Base-by-base conservation (phyloP, 2,329 filamentous ascomycete species). In the Pseudonectria buxi region DNA sequence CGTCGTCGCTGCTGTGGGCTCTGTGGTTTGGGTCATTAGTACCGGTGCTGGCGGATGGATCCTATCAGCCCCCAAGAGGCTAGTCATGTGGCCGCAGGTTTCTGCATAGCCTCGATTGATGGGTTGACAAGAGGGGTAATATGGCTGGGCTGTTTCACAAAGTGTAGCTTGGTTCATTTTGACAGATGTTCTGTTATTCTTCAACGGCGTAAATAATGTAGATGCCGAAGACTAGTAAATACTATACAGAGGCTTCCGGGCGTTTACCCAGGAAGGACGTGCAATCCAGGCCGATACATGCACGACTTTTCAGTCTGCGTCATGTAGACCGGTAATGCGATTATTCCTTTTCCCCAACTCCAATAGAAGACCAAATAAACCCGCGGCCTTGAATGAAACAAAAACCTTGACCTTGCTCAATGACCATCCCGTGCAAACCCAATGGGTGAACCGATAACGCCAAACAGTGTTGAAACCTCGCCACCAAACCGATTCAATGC, bases 291-390 rank as follows among this genome's bases (percentile, higher is more conserved):
- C 36, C 30, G 26, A 24, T 37, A 36, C 36, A 18, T 33, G 26
- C 37, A n/a, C 28, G 25, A 37, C 29, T 26, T 22, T 26, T 33
- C 29, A 25, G 30, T 32, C 24, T 25, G 14, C 33, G 35, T 30
- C 30, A 34, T 34, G 29, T 33, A 32, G 33, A 25, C 28, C 9
- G 28, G 38, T 30, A 32, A 31, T 27, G 27, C 18, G 29, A 24
- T 10, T 32, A 41, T 43, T 36, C 30, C 24, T 36, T 50, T 45
- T 49, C 44, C 38, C 47, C 37, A 51, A 50, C 46, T 45, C 47
- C 48, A 30, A 41, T 29, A 14, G 32, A 32, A 33, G 43, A 11
- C 36, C 33, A 36, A 41, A 43, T 40, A 36, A 35, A 31, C 44
- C 26, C 18, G 9, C 18, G 18, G 18, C 9, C 18, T 22, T 9